A percentile compares a stretch with the other conserved stretches of the same genome.
These are phyloP conservation scores for Syncephalastrum monosporum DNA, from an alignment of 371 early-diverging fungal genomes.

Conservation along the genomic window DNA sequence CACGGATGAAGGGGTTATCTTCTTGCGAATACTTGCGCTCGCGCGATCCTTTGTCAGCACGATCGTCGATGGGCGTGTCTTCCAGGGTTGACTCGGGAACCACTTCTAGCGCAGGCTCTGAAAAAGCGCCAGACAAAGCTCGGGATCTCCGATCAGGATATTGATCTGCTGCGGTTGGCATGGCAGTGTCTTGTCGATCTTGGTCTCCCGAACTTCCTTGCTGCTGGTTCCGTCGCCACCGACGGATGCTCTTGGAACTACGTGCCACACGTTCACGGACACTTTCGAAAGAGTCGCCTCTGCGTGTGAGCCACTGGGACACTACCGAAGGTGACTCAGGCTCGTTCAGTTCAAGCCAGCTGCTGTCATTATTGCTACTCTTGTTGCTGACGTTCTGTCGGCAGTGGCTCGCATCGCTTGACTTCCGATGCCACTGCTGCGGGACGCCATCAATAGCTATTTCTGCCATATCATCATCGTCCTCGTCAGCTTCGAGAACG, in stretches of 20 bases:
- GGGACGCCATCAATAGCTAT: too few relatives aligned
- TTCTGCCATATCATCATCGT: not conserved
- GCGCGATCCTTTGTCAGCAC: too few relatives aligned
- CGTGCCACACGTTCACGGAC: conserved; percentile 17
- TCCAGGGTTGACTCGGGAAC: conserved; percentile 4
- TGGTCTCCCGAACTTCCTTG: conserved; percentile 3
- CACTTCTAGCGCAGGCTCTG: conserved; percentile 4
- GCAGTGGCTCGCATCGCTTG: too few relatives aligned
- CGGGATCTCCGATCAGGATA: conserved; percentile 3
- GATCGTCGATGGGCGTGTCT: not conserved
- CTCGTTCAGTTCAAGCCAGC: conserved; percentile 22
- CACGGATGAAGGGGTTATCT: too few relatives aligned
- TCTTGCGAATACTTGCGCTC: too few relatives aligned
- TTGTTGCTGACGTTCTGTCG: not conserved
- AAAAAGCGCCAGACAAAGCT: conserved; percentile 3
- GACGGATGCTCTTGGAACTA: conserved; percentile 22
- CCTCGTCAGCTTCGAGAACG: conserved; percentile 17
- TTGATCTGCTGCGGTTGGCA: not conserved
- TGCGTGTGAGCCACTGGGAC: conserved; percentile 19
- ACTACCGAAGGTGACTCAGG: conserved; percentile 13
- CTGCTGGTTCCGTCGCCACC: conserved; percentile 22
- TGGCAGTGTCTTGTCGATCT: not conserved
- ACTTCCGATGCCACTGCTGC: too few relatives aligned
- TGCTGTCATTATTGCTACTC: conserved; percentile 3
- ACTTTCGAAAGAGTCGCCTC: conserved; percentile 20